Conservation (phyloP, 2,329 filamentous ascomycete species). For the Xylariales sp. region DNA sequence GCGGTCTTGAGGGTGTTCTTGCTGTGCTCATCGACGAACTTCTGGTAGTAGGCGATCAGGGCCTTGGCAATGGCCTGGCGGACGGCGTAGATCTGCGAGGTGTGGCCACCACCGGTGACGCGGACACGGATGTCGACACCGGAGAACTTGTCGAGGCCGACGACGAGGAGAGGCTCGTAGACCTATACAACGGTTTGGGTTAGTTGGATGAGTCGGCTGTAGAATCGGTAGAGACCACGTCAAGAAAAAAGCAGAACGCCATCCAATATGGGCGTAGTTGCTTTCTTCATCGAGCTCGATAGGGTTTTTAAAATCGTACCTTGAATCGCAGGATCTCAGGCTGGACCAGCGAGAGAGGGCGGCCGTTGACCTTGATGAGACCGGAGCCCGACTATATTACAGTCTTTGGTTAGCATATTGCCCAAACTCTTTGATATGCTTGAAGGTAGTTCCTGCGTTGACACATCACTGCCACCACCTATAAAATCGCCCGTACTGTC, state of each 20-base stretch:
- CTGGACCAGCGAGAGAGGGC: constrained; percentile 89
- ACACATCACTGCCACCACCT: no score
- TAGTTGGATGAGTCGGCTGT: no score
- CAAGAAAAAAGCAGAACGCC: no score
- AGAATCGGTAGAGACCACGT: no score
- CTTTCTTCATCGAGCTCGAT: neutral
- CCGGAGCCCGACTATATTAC: constrained; percentile 44
- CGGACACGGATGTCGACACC: constrained; percentile 96
- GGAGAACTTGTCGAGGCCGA: constrained; percentile 96
- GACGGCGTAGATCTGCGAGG: constrained; percentile 93
- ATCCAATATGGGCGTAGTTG: neutral
- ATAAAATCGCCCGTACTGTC: no score
- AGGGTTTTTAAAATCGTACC: constrained; percentile 43
- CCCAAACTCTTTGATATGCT: no score
- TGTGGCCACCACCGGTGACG: constrained; percentile 92
- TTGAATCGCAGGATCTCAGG: constrained; percentile 98
- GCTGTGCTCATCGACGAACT: constrained; percentile 99
- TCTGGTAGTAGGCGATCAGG: constrained; percentile 98
- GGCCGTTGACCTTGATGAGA: constrained; percentile 98
- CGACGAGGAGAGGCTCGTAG: constrained; percentile 97
- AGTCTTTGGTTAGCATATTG: constrained; percentile 14
- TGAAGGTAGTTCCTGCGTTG: no score
- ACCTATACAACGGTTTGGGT: constrained; percentile 51
- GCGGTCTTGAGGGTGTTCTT: constrained; percentile 99
- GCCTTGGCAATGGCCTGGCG: constrained; percentile 98